Base-by-base conservation (phyloP, 306 rosid genomes). In the Astragalus membranaceus region DNA sequence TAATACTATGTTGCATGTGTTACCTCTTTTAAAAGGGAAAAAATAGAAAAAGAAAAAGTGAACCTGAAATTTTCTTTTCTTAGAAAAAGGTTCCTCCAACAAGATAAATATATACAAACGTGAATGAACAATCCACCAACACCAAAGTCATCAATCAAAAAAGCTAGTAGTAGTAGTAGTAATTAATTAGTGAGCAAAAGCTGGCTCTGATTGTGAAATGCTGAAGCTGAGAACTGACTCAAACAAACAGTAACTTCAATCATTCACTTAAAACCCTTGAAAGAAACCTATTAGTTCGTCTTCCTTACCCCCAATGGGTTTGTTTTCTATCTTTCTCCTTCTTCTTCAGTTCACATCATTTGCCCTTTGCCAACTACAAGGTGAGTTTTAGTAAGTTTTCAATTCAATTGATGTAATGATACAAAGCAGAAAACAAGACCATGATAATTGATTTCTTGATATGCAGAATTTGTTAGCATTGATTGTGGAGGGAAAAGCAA, bases 401-500 rank as follows among this genome's bases (percentile, higher is more conserved):
- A 35, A 3, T 67, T 67, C 76, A 61, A 16, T 10, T 59, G n/a
- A n/a, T n/a, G n/a, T n/a, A 9, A 37, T 0, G 2, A 37, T 6
- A 1, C 37, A 2, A 6, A 20, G 23, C 2, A 20, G 23, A 20
- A 0, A 20, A 20, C 23, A 20, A 20, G 23, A 20, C 23, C 23
- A 20, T 20, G 8, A 7, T 39, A 23, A 43, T 23, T 17, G 42
- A 54, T 46, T 59, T 39, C 2, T 3, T 26, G 8, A 52, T 35
- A 11, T 78, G 83, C 87, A 92, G 96, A 92, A 42, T 92, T 89
- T 56, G 57, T 89, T 67, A 92, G 94, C 85, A 79, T 92, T 72
- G 91, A 89, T 59, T 85, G 96, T 84, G 91, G 93, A 65, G 93
- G 94, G 7, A 63, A 84, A 20, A 74, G 79, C n/a, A 85, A 87